These are phyloP conservation scores for Pleurozium schreberi DNA, from an alignment of 225 moss, liverwort and hornwort species.

Conservation along the genomic window DNA sequence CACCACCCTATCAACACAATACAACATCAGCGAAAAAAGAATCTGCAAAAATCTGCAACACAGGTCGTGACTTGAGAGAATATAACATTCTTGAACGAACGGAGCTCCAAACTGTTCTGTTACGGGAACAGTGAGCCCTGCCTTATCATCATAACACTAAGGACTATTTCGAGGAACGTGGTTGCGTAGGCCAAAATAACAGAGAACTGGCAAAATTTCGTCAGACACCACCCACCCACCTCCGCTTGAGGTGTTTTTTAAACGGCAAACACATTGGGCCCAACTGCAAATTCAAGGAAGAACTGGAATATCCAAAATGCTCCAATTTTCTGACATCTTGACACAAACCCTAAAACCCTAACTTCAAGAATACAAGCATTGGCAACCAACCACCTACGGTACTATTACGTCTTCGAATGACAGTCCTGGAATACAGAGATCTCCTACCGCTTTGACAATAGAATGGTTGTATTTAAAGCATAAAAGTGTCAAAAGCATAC, in stretches of 20 bases:
- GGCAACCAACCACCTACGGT: not conserved
- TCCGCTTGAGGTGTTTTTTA: not conserved
- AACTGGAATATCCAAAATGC: not conserved
- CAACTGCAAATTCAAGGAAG: not conserved
- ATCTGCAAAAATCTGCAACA: not conserved
- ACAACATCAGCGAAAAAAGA: not conserved
- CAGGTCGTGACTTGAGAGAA: not conserved
- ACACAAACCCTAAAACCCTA: not conserved
- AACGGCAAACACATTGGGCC: not conserved
- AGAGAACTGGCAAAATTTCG: not conserved
- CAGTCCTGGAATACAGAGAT: not conserved
- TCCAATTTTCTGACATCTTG: not conserved
- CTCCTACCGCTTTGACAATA: not conserved
- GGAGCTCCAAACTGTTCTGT: not conserved
- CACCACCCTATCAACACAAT: constrained; percentile 28
- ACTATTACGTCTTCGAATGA: not conserved
- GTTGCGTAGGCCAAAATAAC: not conserved
- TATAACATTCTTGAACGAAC: not conserved
- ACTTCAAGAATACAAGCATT: not conserved
- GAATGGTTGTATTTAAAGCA: not conserved
- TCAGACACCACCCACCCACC: not conserved
- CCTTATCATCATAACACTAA: not conserved
- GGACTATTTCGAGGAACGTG: not conserved
- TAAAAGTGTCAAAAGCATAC: not conserved
- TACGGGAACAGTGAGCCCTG: not conserved